phyloP scores from a whole-genome alignment of 2,329 filamentous ascomycete genomes.

The Penicillium sp. region DNA sequence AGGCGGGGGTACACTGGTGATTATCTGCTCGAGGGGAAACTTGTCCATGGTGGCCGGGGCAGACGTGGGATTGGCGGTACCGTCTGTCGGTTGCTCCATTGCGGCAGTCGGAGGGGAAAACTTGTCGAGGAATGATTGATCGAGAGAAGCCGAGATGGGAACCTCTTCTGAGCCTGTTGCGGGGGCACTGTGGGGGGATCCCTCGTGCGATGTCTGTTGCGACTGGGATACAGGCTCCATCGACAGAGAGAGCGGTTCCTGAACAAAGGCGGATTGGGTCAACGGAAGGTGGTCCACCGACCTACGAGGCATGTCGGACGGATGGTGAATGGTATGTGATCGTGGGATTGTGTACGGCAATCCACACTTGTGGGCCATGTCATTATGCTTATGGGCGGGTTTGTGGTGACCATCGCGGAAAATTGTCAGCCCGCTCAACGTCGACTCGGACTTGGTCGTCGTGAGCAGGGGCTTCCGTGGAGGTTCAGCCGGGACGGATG shows the following conservation, averaged over 20 bases:
- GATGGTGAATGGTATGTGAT: slow-evolving; percentile 51
- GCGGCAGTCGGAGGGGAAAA: slow-evolving; percentile 21
- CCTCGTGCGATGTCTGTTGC: slow-evolving; percentile 37
- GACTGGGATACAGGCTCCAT: slow-evolving; percentile 16
- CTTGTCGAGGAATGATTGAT: slow-evolving; percentile 34
- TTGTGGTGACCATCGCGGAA: slow-evolving; percentile 67
- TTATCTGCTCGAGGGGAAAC: slow-evolving; percentile 33
- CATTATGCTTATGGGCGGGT: slow-evolving; percentile 65
- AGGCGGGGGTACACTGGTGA: slow-evolving; percentile 36
- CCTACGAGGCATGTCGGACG: slow-evolving; percentile 49
- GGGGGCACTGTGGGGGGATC: slow-evolving; percentile 45
- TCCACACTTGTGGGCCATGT: slow-evolving; percentile 63
- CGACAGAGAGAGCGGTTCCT: slow-evolving; percentile 28
- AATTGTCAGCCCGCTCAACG: slow-evolving; percentile 51
- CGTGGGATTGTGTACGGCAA: slow-evolving; percentile 64
- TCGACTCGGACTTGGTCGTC: slow-evolving; percentile 60
- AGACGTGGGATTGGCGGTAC: slow-evolving; percentile 23
- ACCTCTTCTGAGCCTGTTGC: slow-evolving; percentile 27
- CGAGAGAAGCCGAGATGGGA: slow-evolving; percentile 28
- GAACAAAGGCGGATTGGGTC: slow-evolving; percentile 32
- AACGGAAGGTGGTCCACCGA: slow-evolving; percentile 56
- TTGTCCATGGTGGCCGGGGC: slow-evolving; percentile 29
- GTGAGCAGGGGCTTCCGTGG: slow-evolving; percentile 57
- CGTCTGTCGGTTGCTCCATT: slow-evolving; percentile 26
- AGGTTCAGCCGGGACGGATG: slow-evolving; percentile 45